These are phyloP conservation scores for Entelexis sorbosivorans DNA, from an alignment of 1,139 yeast species.

Conservation along the genomic window DNA sequence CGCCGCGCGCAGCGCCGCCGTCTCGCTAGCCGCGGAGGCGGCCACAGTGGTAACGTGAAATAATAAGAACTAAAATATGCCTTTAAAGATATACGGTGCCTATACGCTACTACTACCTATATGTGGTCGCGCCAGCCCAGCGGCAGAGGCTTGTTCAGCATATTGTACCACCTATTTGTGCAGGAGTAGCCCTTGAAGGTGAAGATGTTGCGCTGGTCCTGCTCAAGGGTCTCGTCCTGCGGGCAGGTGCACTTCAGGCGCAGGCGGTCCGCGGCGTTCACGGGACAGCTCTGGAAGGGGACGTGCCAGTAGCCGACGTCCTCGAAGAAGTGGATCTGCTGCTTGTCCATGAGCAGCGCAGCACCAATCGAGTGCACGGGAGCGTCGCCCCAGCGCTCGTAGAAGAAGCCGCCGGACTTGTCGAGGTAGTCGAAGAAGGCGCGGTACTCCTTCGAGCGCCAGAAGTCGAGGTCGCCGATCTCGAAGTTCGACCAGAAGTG, in stretches of 20 bases:
- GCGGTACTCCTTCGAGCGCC: slow-evolving; percentile 51
- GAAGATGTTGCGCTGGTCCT: slow-evolving; percentile 43
- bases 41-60: too few species aligned
- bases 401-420: slow-evolving; percentile 63
- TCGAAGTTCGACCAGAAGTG: slow-evolving; percentile 88
- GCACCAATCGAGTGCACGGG: slow-evolving; percentile 83
- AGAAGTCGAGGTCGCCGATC: slow-evolving; percentile 69
- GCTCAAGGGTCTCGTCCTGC: slow-evolving; percentile 19
- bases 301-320: slow-evolving; percentile 76
- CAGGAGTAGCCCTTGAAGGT: slow-evolving; percentile 84
- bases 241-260: slow-evolving; percentile 24
- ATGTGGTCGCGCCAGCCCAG: slow-evolving; percentile 45
- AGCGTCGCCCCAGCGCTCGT: slow-evolving; percentile 90
- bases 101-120: neutral
- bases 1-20: too few species aligned
- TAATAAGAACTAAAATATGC: too few species aligned
- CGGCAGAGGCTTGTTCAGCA: slow-evolving; percentile 55
- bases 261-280: slow-evolving; percentile 19
- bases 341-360: slow-evolving; percentile 52
- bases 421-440: slow-evolving; percentile 58
- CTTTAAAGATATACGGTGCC: too few species aligned
- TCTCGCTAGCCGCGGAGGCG: too few species aligned
- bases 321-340: slow-evolving; percentile 64
- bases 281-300: slow-evolving; percentile 76
- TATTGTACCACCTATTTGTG: slow-evolving; percentile 58